These are phyloP conservation scores for Brassica hybrid DNA, from an alignment of 441 rosid genomes.

Conservation along the genomic window DNA sequence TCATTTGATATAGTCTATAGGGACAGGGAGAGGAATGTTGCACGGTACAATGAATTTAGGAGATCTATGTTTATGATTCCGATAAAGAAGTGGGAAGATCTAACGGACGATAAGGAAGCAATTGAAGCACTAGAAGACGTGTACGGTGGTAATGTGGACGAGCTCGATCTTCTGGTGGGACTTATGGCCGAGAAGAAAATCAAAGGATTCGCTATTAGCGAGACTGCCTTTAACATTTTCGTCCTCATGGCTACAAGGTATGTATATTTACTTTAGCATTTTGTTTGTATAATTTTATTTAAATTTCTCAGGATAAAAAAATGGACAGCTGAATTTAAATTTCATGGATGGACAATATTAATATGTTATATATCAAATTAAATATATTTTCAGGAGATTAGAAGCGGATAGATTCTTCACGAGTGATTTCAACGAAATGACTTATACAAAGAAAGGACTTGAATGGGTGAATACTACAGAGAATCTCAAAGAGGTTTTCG, in stretches of 20 bases:
- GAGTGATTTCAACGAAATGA: slow-evolving; percentile 54
- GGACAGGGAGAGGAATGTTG: slow-evolving; percentile 71
- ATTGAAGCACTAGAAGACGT: slow-evolving; percentile 55
- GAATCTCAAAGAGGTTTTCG: slow-evolving; percentile 59
- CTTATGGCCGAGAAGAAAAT: slow-evolving; percentile 78
- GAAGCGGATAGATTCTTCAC: slow-evolving; percentile 78
- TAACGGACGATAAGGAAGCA: slow-evolving; percentile 64
- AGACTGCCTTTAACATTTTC: slow-evolving; percentile 68
- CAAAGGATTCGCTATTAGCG: slow-evolving; percentile 79
- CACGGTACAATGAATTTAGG: slow-evolving; percentile 73
- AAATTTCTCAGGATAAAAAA: not conserved
- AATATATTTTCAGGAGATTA: slow-evolving; percentile 55
- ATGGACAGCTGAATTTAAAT: not conserved
- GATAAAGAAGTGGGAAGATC: slow-evolving; percentile 67
- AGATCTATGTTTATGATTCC: slow-evolving; percentile 60
- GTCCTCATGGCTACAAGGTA: slow-evolving; percentile 65
- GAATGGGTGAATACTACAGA: slow-evolving; percentile 75
- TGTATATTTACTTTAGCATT: not conserved
- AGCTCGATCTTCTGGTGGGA: slow-evolving; percentile 67
- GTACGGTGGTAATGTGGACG: slow-evolving; percentile 65
- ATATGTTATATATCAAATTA: not conserved
- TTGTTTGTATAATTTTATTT: not conserved
- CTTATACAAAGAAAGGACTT: slow-evolving; percentile 66
- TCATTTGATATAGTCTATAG: slow-evolving; percentile 54
- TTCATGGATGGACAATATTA: not conserved